These are phyloP conservation scores for Talaromyces islandicus DNA, from an alignment of 2,329 filamentous ascomycete genomes.

Conservation along the genomic window DNA sequence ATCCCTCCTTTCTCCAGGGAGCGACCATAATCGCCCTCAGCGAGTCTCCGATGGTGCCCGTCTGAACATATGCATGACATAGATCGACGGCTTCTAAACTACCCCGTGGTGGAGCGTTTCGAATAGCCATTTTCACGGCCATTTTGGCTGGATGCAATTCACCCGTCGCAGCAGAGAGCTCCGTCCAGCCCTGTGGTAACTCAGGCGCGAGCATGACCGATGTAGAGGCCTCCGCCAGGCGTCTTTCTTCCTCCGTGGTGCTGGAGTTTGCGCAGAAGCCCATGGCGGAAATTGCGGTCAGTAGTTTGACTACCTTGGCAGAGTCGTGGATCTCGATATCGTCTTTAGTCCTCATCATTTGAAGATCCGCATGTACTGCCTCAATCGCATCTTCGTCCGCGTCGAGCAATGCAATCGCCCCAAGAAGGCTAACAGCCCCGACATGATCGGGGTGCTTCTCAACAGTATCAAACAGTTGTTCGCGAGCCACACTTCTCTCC, in stretches of 20 bases:
- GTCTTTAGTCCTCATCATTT: slow-evolving; percentile 63
- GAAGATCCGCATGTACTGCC: slow-evolving; percentile 73
- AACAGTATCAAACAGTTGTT: slow-evolving; percentile 73
- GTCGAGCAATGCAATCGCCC: slow-evolving; percentile 76
- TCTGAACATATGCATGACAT: slow-evolving; percentile 67
- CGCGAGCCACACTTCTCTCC: slow-evolving; percentile 69
- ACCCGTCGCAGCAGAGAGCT: slow-evolving; percentile 56
- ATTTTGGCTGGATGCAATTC: slow-evolving; percentile 60
- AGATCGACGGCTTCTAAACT: slow-evolving; percentile 63
- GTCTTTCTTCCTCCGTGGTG: slow-evolving; percentile 42
- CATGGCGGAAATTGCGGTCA: slow-evolving; percentile 66
- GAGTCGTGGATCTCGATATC: slow-evolving; percentile 59
- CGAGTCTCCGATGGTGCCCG: slow-evolving; percentile 64
- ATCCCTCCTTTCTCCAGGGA: slow-evolving; percentile 67
- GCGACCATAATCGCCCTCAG: slow-evolving; percentile 73
- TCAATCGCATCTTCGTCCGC: slow-evolving; percentile 71
- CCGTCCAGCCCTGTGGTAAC: slow-evolving; percentile 69
- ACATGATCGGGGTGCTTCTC: slow-evolving; percentile 70
- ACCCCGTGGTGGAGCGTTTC: slow-evolving; percentile 67
- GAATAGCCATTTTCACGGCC: slow-evolving; percentile 71
- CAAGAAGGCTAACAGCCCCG: slow-evolving; percentile 72
- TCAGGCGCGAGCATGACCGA: slow-evolving; percentile 77
- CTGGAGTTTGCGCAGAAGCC: slow-evolving; percentile 39
- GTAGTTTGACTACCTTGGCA: slow-evolving; percentile 64
- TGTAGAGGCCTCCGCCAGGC: slow-evolving; percentile 61